Conservation (phyloP, 139 green algal species). For the Ettlia oleoabundans region DNA sequence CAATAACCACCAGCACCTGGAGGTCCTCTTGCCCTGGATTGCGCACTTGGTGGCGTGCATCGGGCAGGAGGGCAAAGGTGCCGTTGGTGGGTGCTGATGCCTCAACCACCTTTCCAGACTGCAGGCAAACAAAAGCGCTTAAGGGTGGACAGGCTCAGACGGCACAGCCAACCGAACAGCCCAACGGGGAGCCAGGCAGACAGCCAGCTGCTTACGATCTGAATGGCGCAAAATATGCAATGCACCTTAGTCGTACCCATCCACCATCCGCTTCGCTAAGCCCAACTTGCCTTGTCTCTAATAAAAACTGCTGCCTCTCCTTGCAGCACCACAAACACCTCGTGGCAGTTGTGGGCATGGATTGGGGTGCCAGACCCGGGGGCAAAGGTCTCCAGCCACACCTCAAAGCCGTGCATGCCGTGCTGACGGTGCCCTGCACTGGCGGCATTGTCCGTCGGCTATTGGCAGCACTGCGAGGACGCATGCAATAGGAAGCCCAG, state of each 20-base stretch:
- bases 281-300: not conserved
- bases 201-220: too few species aligned
- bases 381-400: not conserved
- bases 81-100: not conserved
- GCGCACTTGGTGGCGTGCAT: not conserved
- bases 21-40: not conserved
- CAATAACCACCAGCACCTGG: not conserved
- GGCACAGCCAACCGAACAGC: not conserved
- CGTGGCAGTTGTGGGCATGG: not conserved
- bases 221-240: too few species aligned
- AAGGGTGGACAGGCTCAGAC: not conserved
- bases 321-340: not conserved
- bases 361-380: not conserved
- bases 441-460: too few species aligned
- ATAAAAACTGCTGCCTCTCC: not conserved
- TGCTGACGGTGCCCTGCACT: not conserved
- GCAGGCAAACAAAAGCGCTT: not conserved
- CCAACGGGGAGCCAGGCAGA: too few species aligned
- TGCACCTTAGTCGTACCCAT: too few species aligned
- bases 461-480: not conserved
- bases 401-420: not conserved
- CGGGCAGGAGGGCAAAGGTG: not conserved
- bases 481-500: not conserved
- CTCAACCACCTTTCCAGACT: not conserved
- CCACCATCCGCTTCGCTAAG: too few species aligned